Evolutionary conservation across 306 rosid genomes (phyloP), one percentile per base, ranked within the genome.

Genomic region (Glycine tomentella): DNA sequence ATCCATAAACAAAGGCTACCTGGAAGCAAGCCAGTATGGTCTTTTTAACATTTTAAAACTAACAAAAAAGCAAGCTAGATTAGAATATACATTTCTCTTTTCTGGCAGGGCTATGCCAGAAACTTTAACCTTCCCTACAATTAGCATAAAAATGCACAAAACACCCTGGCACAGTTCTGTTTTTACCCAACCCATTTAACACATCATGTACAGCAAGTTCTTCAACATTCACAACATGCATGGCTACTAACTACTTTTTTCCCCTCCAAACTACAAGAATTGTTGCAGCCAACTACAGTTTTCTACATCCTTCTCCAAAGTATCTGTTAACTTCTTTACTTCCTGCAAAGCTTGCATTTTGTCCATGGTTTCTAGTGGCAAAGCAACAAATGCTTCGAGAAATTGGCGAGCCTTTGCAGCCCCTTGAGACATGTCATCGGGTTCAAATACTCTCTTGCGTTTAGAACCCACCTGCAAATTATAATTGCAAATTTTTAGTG

Each of bases 351-450:
- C 93, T 87, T 91, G 89, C 69, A 65, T 84, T 65, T 85, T 79
- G 80, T 93, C 94, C 99, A 95, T 93, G 52, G 74, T 81, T 45
- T 88, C 97, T 67, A 95, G 62, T 2, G 99, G 98, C 83, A 93
- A 66, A 61, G 86, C 88, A 42, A 90, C 83, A 76, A 95, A 95
- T 17, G 90, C 89, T 86, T 91, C 88, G 49, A 93, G 77, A 74
- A 95, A 90, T 75, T 87, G 81, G 77, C 83, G 93, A 8, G 98
- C 98, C 82, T 79, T 89, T 42, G 89, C 93, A n/a, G 87, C 87
- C 13, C 98, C 98, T 79, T 80, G 83, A 52, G 97, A 87, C 72
- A 86, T 83, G 36, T 91, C 96, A 63, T 85, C 96, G 7, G 85
- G 20, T 78, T 92, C 93, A 70, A 73, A 79, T 46, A 79, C 97